phyloP scores from a whole-genome alignment of 2,329 filamentous ascomycete species.

The Onygenales sp. region DNA sequence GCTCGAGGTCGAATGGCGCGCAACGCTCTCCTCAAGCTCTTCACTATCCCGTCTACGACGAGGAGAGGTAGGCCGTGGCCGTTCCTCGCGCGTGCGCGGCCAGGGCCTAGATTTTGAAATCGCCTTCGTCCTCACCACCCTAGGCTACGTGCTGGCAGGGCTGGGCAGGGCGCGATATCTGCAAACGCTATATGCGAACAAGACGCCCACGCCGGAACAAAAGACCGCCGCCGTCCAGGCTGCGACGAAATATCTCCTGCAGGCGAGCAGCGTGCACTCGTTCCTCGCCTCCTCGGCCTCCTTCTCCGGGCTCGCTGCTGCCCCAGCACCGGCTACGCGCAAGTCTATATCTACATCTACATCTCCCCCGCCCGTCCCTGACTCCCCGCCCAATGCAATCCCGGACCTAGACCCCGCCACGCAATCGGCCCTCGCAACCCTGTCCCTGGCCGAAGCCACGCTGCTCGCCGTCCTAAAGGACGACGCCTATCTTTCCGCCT shows the following conservation, averaged over 20 bases:
- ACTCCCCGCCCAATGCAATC: conserved; percentile 10
- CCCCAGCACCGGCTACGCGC: conserved; percentile 45
- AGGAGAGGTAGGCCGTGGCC: conserved; percentile 29
- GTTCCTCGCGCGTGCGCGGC: conserved; percentile 49
- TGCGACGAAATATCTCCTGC: conserved; percentile 68
- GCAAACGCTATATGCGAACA: conserved; percentile 56
- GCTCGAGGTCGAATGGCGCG: conserved; percentile 70
- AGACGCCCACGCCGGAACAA: conserved; percentile 55
- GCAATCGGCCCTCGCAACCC: conserved; percentile 35
- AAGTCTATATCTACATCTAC: conserved; percentile 2
- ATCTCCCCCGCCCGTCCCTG: not conserved
- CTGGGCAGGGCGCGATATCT: conserved; percentile 64
- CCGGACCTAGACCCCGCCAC: conserved; percentile 39
- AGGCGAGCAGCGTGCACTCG: conserved; percentile 68
- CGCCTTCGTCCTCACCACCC: conserved; percentile 64
- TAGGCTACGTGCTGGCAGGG: conserved; percentile 65
- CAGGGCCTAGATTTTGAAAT: conserved; percentile 74
- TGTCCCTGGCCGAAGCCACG: conserved; percentile 80
- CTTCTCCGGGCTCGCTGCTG: conserved; percentile 25
- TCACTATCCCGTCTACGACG: conserved; percentile 24
- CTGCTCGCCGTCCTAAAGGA: conserved; percentile 86
- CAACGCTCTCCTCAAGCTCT: conserved; percentile 57
- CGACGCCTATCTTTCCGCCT: conserved; percentile 77
- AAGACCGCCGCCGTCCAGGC: conserved; percentile 60
- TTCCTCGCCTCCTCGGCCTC: conserved; percentile 53